phyloP scores from a whole-genome alignment of 2,329 filamentous ascomycete species.

The Ophiostoma triangulosporum region DNA sequence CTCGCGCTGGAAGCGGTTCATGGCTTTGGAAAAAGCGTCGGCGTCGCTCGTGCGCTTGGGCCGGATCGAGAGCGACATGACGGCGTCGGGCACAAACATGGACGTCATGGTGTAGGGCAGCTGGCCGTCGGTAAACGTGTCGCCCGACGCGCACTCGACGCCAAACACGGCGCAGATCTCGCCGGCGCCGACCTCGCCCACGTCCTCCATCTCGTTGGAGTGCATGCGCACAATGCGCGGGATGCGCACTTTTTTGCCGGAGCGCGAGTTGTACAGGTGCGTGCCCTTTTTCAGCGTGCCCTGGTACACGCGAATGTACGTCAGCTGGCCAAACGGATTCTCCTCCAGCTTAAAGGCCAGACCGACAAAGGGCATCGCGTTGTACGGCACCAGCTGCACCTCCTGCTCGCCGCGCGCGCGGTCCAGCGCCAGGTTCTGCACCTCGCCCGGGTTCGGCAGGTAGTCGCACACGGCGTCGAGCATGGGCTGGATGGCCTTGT shows the following conservation, averaged over 20 bases:
- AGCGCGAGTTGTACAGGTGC: conserved; percentile 87
- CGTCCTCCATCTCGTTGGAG: conserved; percentile 98
- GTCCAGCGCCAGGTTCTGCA: conserved; percentile 82
- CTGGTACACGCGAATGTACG: conserved; percentile 97
- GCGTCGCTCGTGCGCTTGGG: conserved; percentile 87
- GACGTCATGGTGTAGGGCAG: conserved; percentile 92
- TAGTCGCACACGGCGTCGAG: conserved; percentile 94
- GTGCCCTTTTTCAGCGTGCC: conserved; percentile 77
- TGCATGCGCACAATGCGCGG: conserved; percentile 98
- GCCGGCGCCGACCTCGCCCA: conserved; percentile 79
- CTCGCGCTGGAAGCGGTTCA: conserved; percentile 96
- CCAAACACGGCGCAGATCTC: conserved; percentile 98
- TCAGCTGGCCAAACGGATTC: conserved; percentile 95
- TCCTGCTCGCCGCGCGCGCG: conserved; percentile 62
- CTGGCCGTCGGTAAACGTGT: conserved; percentile 91
- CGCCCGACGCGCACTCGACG: conserved; percentile 92
- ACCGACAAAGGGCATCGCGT: conserved; percentile 84
- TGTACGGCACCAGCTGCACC: conserved; percentile 85
- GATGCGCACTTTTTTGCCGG: conserved; percentile 90
- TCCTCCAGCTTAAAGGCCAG: conserved; percentile 98
- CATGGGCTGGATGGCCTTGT: conserved; percentile 91
- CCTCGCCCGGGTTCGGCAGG: conserved; percentile 80
- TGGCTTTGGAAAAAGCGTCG: conserved; percentile 93
- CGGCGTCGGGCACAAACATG: conserved; percentile 95
- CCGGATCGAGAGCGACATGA: conserved; percentile 95